Conservation (phyloP, 169 alveolate genomes). For the Pseudocohnilembus persalinus region DNA sequence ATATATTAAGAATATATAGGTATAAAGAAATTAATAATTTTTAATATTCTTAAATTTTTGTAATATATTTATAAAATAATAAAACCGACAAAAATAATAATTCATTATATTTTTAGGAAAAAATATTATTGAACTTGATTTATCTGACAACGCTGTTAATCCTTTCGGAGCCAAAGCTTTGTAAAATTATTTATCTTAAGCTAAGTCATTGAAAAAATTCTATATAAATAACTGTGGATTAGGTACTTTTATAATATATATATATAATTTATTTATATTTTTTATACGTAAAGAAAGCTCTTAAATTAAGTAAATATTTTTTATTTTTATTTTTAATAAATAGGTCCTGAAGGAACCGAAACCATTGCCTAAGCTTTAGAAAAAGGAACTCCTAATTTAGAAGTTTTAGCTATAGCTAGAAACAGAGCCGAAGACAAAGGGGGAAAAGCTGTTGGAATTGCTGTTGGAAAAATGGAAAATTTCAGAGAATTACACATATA, state of each 20-base stretch:
- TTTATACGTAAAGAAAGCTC: too few species aligned
- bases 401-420: conserved; percentile 44
- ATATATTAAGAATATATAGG: too few species aligned
- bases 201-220: conserved; percentile 23
- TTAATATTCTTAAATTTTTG: too few species aligned
- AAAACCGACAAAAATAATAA: too few species aligned
- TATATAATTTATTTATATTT: too few species aligned
- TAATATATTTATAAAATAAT: too few species aligned
- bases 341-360: conserved; percentile 23
- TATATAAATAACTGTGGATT: conserved; percentile 43
- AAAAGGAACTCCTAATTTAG: conserved; percentile 31
- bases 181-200: conserved; percentile 35
- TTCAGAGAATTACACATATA: conserved; percentile 38
- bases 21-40: too few species aligned
- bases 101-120: neutral
- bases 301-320: too few species aligned
- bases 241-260: conserved; percentile 16
- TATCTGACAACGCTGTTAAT: conserved; percentile 51
- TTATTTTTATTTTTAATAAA: too few species aligned
- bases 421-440: conserved; percentile 53
- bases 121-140: conserved; percentile 36
- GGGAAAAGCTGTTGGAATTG: conserved; percentile 33
- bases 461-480: conserved; percentile 21
- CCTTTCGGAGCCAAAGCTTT: conserved; percentile 53
- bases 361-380: conserved; percentile 31